These are phyloP conservation scores for Cladophialophora carrionii DNA, from an alignment of 2,329 filamentous ascomycete species.

Conservation along the genomic window DNA sequence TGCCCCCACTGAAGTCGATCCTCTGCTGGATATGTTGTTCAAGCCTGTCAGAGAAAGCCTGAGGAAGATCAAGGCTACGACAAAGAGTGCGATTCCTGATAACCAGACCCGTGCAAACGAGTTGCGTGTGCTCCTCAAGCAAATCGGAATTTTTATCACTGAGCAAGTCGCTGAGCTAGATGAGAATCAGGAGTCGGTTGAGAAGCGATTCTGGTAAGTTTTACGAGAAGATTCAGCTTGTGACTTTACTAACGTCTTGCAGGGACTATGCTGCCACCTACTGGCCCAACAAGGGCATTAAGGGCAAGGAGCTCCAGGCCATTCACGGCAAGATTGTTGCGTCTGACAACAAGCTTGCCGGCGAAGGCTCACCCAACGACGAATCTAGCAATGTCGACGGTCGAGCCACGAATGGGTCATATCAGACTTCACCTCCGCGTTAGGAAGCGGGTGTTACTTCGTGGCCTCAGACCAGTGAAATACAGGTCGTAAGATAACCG, in stretches of 20 bases:
- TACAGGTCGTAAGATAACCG: constrained; percentile 6
- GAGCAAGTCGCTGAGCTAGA: constrained; percentile 44
- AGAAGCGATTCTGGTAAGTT: constrained; percentile 52
- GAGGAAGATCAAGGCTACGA: constrained; percentile 50
- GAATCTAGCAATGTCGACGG: constrained; percentile 35
- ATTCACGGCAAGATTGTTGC: constrained; percentile 39
- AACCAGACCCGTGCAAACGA: constrained; percentile 50
- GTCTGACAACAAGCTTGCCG: constrained; percentile 38
- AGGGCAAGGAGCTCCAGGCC: constrained; percentile 36
- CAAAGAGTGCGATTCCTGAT: constrained; percentile 51
- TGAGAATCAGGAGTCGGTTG: constrained; percentile 47
- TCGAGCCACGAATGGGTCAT: constrained; percentile 35
- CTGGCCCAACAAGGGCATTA: constrained; percentile 52
- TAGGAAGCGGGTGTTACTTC: constrained; percentile 14
- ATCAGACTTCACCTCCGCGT: constrained; percentile 37
- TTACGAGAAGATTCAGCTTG: not conserved
- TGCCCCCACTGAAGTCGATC: constrained; percentile 45
- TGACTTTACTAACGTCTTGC: constrained; percentile 38
- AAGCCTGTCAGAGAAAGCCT: constrained; percentile 52
- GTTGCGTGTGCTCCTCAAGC: constrained; percentile 49
- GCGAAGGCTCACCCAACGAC: constrained; percentile 37
- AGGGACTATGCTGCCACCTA: constrained; percentile 53
- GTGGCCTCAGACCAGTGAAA: not conserved
- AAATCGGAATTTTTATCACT: constrained; percentile 53
- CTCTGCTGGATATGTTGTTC: constrained; percentile 52